phyloP scores from a whole-genome alignment of 352 stramenopile species.

The Globisporangium takayamanum region DNA sequence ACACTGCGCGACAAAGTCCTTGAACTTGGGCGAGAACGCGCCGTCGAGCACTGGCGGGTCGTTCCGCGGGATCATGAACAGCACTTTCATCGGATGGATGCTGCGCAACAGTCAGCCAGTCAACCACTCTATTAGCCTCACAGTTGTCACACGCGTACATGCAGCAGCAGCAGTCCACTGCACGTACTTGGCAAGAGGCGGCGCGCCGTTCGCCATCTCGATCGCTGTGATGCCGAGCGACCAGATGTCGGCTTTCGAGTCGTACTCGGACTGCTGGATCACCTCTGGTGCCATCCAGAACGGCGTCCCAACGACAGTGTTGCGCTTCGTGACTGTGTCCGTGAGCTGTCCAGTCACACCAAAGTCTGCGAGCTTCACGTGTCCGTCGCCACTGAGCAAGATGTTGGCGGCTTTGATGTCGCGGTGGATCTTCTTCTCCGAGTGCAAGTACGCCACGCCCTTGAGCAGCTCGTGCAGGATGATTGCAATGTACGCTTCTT shows the following conservation, averaged over 20 bases:
- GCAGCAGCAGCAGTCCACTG: background rate
- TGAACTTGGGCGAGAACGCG: slow-evolving; percentile 64
- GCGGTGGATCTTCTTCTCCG: slow-evolving; percentile 81
- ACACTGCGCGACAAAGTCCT: slow-evolving; percentile 88
- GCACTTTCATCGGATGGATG: slow-evolving; percentile 97
- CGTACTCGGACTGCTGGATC: slow-evolving; percentile 88
- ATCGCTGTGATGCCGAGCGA: slow-evolving; percentile 97
- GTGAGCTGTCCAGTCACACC: slow-evolving; percentile 92
- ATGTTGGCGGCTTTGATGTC: slow-evolving; percentile 84
- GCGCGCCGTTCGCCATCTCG: slow-evolving; percentile 96
- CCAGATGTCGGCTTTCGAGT: slow-evolving; percentile 98
- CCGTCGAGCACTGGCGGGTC: slow-evolving; percentile 81
- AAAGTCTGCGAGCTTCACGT: slow-evolving; percentile 81
- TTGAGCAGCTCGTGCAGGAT: slow-evolving; percentile 68
- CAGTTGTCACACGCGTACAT: background rate
- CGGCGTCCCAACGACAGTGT: slow-evolving; percentile 95
- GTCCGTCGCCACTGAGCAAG: slow-evolving; percentile 66
- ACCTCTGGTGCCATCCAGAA: slow-evolving; percentile 97
- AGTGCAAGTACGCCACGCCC: slow-evolving; percentile 75
- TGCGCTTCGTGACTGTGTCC: slow-evolving; percentile 97
- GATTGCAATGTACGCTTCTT: slow-evolving; percentile 81
- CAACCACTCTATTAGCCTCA: background rate
- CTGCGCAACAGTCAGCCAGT: slow-evolving; percentile 30
- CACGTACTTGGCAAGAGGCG: slow-evolving; percentile 87
- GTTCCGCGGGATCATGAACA: slow-evolving; percentile 98